Percentiles rank a stretch among this genome's conserved stretches.
phyloP scores from a whole-genome alignment of 2,329 filamentous ascomycete species.

The Cyclaneusma minus region DNA sequence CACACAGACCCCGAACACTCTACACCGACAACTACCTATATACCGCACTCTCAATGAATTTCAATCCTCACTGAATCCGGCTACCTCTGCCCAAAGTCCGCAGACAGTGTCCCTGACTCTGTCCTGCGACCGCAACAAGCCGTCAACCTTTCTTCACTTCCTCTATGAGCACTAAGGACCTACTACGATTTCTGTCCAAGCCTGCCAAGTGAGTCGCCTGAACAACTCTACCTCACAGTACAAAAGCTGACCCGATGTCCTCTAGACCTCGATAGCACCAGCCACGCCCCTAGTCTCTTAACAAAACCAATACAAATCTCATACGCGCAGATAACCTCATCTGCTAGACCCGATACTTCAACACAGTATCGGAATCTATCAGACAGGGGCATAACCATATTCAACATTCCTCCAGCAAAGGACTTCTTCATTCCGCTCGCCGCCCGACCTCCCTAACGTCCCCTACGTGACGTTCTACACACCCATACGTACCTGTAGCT shows the following conservation, averaged over 20 bases:
- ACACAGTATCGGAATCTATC: slow-evolving; percentile 71
- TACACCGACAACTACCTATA: too few species aligned
- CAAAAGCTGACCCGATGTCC: slow-evolving; percentile 1
- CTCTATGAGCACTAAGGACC: slow-evolving; percentile 86
- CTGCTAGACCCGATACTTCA: slow-evolving; percentile 75
- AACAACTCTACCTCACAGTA: slow-evolving; percentile 2
- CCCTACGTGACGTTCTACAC: slow-evolving; percentile 47
- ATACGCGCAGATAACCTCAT: slow-evolving; percentile 49
- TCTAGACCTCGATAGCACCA: slow-evolving; percentile 46
- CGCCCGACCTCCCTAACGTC: slow-evolving; percentile 85
- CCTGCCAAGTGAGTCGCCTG: slow-evolving; percentile 65
- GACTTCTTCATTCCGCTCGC: slow-evolving; percentile 70
- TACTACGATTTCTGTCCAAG: slow-evolving; percentile 86
- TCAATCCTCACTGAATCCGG: too few species aligned
- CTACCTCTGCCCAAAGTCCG: slow-evolving; percentile 4
- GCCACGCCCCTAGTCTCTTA: slow-evolving; percentile 22
- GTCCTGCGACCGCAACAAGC: neutral
- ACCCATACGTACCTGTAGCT: slow-evolving; percentile 46
- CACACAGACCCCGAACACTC: too few species aligned
- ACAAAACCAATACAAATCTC: slow-evolving; percentile 10
- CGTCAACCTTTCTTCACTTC: slow-evolving; percentile 14
- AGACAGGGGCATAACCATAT: slow-evolving; percentile 46
- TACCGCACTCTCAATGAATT: too few species aligned
- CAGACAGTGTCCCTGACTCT: too few species aligned
- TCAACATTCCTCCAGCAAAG: slow-evolving; percentile 80